phyloP scores from a whole-genome alignment of 805 yeast genomes.

The Candida easanensis region DNA sequence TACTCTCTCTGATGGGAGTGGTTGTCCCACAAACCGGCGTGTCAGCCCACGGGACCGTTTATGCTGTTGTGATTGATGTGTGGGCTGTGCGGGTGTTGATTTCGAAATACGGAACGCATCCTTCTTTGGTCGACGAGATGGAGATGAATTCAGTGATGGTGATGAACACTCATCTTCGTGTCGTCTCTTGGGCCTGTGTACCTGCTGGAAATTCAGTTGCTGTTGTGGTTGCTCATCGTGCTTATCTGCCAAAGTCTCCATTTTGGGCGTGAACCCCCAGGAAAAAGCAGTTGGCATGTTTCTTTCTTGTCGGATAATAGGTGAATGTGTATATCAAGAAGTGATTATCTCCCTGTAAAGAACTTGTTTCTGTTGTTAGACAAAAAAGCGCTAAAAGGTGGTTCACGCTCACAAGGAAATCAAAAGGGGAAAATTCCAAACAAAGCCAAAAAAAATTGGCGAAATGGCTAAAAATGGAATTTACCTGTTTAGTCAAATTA shows the following conservation, averaged over 20 bases:
- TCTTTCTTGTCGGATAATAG: too few relatives aligned
- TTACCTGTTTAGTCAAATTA: too few relatives aligned
- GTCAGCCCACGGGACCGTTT: slow-evolving; percentile 2
- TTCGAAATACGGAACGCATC: slow-evolving; percentile 4
- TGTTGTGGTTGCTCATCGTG: not conserved
- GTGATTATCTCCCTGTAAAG: too few relatives aligned
- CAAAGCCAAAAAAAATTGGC: too few relatives aligned
- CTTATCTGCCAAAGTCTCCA: slow-evolving; percentile 1
- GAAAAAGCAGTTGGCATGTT: slow-evolving; percentile 18
- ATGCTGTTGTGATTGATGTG: not conserved
- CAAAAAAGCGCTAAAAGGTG: too few relatives aligned
- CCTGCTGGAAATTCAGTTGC: not conserved
- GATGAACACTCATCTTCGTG: slow-evolving; percentile 1
- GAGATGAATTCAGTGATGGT: not conserved
- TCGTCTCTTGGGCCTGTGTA: slow-evolving; percentile 4
- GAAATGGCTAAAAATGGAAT: too few relatives aligned
- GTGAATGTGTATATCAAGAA: too few relatives aligned
- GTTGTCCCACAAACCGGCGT: slow-evolving; percentile 45
- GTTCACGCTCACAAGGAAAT: too few relatives aligned
- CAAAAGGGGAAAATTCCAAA: too few relatives aligned
- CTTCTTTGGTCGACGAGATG: not conserved
- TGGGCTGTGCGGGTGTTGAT: not conserved
- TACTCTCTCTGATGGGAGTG: slow-evolving; percentile 59
- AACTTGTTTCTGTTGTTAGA: too few relatives aligned
- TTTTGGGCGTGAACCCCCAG: slow-evolving; percentile 26